Evolutionary conservation across 306 rosid genomes (phyloP), one percentile per base, ranked within the genome.

Genomic region (Aeschynomene evenia): DNA sequence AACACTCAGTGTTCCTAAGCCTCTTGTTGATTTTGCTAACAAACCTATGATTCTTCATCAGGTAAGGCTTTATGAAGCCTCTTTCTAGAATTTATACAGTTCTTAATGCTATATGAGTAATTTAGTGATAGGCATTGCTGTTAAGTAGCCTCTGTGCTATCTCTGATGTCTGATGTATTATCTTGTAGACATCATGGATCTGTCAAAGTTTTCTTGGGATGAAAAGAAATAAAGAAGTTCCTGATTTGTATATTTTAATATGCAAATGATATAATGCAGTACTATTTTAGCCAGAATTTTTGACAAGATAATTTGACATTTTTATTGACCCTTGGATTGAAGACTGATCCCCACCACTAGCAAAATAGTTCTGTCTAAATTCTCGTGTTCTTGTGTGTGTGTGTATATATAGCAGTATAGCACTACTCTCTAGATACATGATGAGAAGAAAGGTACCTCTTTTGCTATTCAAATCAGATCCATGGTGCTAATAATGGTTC

Each of bases 1-100:
- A 91, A 95, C 99, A 70, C 99, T 95, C 43, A 95, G 97, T 77
- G 53, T 95, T 63, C 99, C 99, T 24, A 95, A 95, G 85, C 99
- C 99, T 54, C 99, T 95, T 77, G 99, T 95, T 84, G 99, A 95
- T 79, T 95, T 95, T 75, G 99, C 96, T 34, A 95, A 95, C 83
- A 95, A 95, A 76, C 99, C 99, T 62, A 95, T 95, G 99, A 95
- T 95, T 81, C 83, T 95, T 82, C 99, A 95, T 65, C 99, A 95
- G 97, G 99, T 95, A 81, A 53, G 57, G 63, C 28, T 74, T 79
- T 56, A 12, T 26, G 58, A 73, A 63, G 33, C 66, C 59, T 70
- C 33, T 54, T 18, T 50, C 66, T 67, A 45, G 51, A 77, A 50
- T 20, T 70, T 43, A 16, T 29, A 28, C 55, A 13, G 51, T 39